phyloP scores from a whole-genome alignment of 495 filamentous ascomycete genomes.

The Aspergillus heteromorphus region DNA sequence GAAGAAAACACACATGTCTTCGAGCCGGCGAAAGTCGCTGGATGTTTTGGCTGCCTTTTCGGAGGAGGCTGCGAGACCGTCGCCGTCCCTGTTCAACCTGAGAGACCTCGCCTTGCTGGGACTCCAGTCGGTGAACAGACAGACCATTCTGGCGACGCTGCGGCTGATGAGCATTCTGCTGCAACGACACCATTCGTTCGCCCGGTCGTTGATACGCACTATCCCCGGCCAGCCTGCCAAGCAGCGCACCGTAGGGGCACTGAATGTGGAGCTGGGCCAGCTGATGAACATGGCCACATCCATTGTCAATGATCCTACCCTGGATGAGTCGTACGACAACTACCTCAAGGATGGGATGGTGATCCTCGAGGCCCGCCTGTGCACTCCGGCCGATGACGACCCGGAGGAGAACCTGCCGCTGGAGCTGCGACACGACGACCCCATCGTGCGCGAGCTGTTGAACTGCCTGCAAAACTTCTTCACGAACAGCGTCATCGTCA shows the following conservation, averaged over 20 bases:
- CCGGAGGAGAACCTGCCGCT: constrained; percentile 28
- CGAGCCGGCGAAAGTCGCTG: constrained; percentile 77
- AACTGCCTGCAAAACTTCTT: constrained; percentile 73
- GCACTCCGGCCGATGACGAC: constrained; percentile 22
- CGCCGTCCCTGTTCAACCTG: constrained; percentile 86
- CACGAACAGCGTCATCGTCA: constrained; percentile 82
- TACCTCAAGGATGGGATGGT: constrained; percentile 74
- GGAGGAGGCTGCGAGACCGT: constrained; percentile 58
- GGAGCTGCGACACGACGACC: constrained; percentile 62
- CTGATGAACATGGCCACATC: constrained; percentile 66
- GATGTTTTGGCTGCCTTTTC: constrained; percentile 75
- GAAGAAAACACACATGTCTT: constrained; percentile 50
- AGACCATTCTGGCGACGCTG: constrained; percentile 83
- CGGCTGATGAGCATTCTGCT: constrained; percentile 80
- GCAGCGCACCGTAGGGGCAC: constrained; percentile 67
- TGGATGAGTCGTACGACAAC: constrained; percentile 75
- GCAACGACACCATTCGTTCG: constrained; percentile 80
- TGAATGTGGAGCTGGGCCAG: constrained; percentile 72
- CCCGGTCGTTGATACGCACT: constrained; percentile 64
- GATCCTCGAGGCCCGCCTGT: constrained; percentile 69
- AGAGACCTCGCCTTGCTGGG: constrained; percentile 85
- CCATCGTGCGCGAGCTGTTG: constrained; percentile 65
- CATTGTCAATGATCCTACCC: constrained; percentile 63
- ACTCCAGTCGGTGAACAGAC: constrained; percentile 75
- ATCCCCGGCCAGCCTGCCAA: constrained; percentile 57